These are phyloP conservation scores for Amphibolis antarctica DNA, from an alignment of 106 monocot genomes.

Conservation along the genomic window DNA sequence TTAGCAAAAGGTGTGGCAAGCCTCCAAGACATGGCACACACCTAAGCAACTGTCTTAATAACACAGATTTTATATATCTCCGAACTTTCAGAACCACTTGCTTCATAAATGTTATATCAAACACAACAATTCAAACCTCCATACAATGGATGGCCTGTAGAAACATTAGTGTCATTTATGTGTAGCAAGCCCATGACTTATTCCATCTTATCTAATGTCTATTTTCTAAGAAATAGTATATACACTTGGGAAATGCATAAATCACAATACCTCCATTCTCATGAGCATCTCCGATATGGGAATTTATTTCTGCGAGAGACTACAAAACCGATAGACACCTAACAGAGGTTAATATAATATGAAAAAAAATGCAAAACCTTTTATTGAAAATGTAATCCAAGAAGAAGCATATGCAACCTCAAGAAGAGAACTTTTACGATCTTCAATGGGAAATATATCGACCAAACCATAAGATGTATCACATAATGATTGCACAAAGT, in stretches of 20 bases:
- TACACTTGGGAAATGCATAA: background rate
- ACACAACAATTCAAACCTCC: too few species aligned
- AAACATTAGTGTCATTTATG: too few species aligned
- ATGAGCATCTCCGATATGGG: conserved; percentile 55
- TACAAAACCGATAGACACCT: conserved; percentile 16
- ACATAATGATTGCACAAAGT: conserved; percentile 92
- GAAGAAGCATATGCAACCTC: conserved; percentile 42
- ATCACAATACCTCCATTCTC: conserved; percentile 65
- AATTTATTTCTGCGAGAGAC: conserved; percentile 86
- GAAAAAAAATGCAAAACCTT: background rate
- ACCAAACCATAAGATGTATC: conserved; percentile 96
- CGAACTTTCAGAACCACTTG: too few species aligned
- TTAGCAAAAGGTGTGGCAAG: too few species aligned
- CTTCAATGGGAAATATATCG: conserved; percentile 94
- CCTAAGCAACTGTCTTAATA: too few species aligned
- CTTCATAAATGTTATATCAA: too few species aligned
- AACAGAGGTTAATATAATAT: conserved; percentile 5
- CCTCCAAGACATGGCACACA: too few species aligned
- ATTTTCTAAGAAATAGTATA: background rate
- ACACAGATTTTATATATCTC: too few species aligned
- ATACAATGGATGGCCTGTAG: too few species aligned
- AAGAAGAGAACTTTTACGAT: conserved; percentile 86
- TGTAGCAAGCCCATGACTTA: too few species aligned
- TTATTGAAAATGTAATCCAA: background rate
- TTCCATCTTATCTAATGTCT: too few species aligned